Base-by-base conservation (phyloP, 192 early-diverging fungal genomes). In the Umbelopsis isabellina region DNA sequence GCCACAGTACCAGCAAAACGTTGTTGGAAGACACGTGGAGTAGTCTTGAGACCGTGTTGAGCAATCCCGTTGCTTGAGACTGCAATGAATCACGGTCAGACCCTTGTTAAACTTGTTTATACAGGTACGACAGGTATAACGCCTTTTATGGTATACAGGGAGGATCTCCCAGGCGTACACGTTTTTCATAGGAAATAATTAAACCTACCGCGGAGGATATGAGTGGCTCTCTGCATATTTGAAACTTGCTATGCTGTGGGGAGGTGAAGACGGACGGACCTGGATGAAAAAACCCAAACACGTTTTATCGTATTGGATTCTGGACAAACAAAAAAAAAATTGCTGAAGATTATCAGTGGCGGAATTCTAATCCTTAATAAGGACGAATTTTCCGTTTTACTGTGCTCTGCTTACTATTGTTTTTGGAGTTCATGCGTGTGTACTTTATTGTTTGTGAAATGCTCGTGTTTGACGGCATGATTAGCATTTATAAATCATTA, bases 61-160 rank as follows among this genome's bases (percentile, higher is more conserved):
- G 55, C 55, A 16, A 16, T 27, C 33, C 53, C 18, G 33, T 33
- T 33, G 27, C 27, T 35, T 18, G 55, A 61, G 15, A 61, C 55
- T 61, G 30, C 25, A 61, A 3, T 25, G 51, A 3, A 61, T 61
- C 6, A 9, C 37, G 10, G 37, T 41, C 37, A 41, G 37, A 41
- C 37, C 37, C 5, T 41, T 41, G 10, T 41, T 5, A 30, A 52
- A 52, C 21, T 12, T 30, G 15, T 30, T n/a, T 61, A 25, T 61
- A 18, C 27, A 30, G 22, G 13, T 35, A 27, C 16, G 2, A 0
- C 21, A 33, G 13, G 33, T 30, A 1, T 35, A 61, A 18, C 55
- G 33, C 55, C 55, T 35, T 61, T 61, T 61, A 61, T 61, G 55
- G 55, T 61, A 61, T 61, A 35, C 55, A 33, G 30, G 27, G 48